Evolutionary conservation across 257 asterid species (phyloP), one percentile per base, ranked within the genome.

Genomic region (Sherardia arvensis): DNA sequence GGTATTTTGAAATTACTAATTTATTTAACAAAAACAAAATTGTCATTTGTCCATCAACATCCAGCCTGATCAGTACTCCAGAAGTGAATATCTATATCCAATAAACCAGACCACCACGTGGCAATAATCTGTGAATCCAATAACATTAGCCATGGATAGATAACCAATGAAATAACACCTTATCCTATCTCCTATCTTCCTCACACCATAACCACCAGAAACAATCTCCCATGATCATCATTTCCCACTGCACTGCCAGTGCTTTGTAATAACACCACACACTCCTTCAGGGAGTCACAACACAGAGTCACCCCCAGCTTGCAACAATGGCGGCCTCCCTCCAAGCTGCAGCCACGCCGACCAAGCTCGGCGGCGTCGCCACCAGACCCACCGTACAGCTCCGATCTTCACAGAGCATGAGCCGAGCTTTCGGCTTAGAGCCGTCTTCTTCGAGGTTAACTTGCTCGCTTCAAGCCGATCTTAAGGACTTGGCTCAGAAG

Each of bases 291-390:
- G 40, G 53, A 43, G 51, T 43, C 51, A 15, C 51, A 43, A 43
- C n/a, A 43, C 51, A 14, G 21, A 43, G 51, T 7, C 7, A 10
- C 43, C 9, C 12, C 4, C 7, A 43, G 2, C 56, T 6, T n/a
- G n/a, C 17, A 22, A 40, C 30, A 58, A 91, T 93, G 99, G 97
- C 95, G 47, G 79, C 87, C 77, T 85, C 96, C 51, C 61, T 87
- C 17, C 99, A 92, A 80, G 91, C 96, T 40, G 97, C 94, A 48
- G 96, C 97, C 64, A 89, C 97, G 29, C 97, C 97, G 40, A 68
- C 87, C 62, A 89, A 87, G 78, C 66, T 84, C 73, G 89, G 87
- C 33, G 76, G 87, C 29, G 76, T 67, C 75, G 75, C 90, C 0
- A 62, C 88, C 66, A 69, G 91, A 68, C 78, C 55, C 82, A 73